Conservation (phyloP, 2,329 filamentous ascomycete species). For the Lachnellula willkommii region DNA sequence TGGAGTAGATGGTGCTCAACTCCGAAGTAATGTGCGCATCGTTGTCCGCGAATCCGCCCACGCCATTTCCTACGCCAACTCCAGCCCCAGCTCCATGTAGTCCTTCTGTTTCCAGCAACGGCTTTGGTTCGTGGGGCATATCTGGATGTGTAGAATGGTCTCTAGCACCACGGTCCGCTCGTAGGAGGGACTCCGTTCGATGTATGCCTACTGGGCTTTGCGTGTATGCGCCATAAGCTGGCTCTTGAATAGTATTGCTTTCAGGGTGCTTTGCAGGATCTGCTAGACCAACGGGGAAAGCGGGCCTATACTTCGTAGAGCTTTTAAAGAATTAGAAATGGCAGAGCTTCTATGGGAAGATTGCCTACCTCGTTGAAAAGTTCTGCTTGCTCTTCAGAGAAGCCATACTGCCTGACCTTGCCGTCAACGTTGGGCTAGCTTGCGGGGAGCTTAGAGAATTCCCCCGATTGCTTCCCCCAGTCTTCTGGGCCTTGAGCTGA, state of each 20-base stretch:
- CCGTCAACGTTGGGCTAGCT: conserved; percentile 27
- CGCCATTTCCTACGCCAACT: conserved; percentile 56
- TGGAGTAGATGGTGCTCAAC: conserved; percentile 78
- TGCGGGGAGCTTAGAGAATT: conserved; percentile 26
- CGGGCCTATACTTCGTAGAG: conserved; percentile 22
- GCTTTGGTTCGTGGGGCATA: conserved; percentile 51
- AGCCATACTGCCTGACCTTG: conserved; percentile 26
- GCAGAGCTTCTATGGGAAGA: background rate
- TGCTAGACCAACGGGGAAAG: conserved; percentile 26
- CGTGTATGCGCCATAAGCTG: conserved; percentile 11
- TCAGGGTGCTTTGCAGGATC: conserved; percentile 29
- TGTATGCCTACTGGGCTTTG: conserved; percentile 13
- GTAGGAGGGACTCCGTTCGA: conserved; percentile 22
- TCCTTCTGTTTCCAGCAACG: conserved; percentile 46
- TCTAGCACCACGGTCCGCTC: conserved; percentile 28
- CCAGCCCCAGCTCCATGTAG: conserved; percentile 54
- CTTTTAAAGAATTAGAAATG: conserved; percentile 7
- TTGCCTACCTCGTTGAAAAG: conserved; percentile 17
- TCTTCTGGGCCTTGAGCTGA: conserved; percentile 49
- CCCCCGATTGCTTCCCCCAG: conserved; percentile 30
- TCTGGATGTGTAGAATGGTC: conserved; percentile 45
- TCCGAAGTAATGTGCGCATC: conserved; percentile 80
- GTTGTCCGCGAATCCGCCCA: conserved; percentile 58
- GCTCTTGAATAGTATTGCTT: conserved; percentile 29
- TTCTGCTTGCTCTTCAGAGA: conserved; percentile 26